These are phyloP conservation scores for Calonectria multiphialidica DNA, from an alignment of 2,329 filamentous ascomycete genomes.

Conservation along the genomic window DNA sequence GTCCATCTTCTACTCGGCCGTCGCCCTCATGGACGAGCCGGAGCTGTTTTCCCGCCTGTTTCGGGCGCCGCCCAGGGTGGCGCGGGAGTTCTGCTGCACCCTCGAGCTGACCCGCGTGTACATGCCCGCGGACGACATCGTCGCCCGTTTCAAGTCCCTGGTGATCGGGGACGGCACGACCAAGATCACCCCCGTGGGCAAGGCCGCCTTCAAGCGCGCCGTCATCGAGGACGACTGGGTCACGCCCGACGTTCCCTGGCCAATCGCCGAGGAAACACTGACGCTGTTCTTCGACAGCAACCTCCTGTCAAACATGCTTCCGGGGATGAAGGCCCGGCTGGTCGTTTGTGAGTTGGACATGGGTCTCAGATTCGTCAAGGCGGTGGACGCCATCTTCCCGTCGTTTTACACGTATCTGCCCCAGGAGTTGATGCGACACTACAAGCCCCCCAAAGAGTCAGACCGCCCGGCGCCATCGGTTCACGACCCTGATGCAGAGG, in stretches of 20 bases:
- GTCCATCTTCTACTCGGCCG: slow-evolving; percentile 56
- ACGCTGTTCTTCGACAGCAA: slow-evolving; percentile 77
- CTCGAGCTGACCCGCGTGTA: slow-evolving; percentile 71
- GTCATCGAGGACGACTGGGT: slow-evolving; percentile 63
- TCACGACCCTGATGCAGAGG: slow-evolving; percentile 46
- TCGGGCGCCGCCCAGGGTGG: slow-evolving; percentile 46
- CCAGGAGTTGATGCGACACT: slow-evolving; percentile 77
- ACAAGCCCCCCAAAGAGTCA: slow-evolving; percentile 66
- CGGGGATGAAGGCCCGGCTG: slow-evolving; percentile 73
- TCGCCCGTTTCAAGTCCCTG: slow-evolving; percentile 59
- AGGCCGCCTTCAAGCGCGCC: slow-evolving; percentile 57
- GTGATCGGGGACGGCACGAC: slow-evolving; percentile 48
- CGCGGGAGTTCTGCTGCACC: slow-evolving; percentile 63
- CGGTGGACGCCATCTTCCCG: slow-evolving; percentile 65
- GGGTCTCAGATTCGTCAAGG: slow-evolving; percentile 75
- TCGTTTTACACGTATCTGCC: slow-evolving; percentile 74
- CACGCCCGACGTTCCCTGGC: slow-evolving; percentile 40
- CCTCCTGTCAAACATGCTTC: slow-evolving; percentile 63
- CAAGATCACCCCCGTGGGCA: slow-evolving; percentile 58
- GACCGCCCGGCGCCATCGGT: slow-evolving; percentile 61
- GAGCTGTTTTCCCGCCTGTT: slow-evolving; percentile 47
- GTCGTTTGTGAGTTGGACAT: slow-evolving; percentile 70
- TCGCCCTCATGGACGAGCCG: slow-evolving; percentile 54
- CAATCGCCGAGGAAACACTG: slow-evolving; percentile 32
- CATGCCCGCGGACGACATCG: slow-evolving; percentile 54